Conservation (phyloP, 2,329 filamentous ascomycete genomes). For the Aureobasidium sp. region DNA sequence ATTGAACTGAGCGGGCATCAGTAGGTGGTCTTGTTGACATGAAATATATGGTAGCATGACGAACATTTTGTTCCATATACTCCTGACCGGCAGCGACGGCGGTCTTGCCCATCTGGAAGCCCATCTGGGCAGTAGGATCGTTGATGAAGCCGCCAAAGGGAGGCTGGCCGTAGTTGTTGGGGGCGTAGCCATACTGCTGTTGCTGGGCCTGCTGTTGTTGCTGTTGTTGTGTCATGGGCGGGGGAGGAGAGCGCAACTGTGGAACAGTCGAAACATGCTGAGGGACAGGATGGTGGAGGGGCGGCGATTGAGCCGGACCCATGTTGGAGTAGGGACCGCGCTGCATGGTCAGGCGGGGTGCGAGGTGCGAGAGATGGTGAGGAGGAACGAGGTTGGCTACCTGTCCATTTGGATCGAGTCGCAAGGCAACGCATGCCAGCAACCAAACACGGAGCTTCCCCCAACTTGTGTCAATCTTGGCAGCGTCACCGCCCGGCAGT, state of each 20-base stretch:
- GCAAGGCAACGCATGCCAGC: background rate
- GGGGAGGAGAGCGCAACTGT: slow-evolving; percentile 88
- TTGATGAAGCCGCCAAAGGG: slow-evolving; percentile 90
- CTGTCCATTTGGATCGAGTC: background rate
- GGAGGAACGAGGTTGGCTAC: background rate
- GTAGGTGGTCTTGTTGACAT: background rate
- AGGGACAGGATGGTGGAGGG: slow-evolving; percentile 91
- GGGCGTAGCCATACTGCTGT: slow-evolving; percentile 15
- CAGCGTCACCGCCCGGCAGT: background rate
- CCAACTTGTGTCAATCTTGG: background rate
- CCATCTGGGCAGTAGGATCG: slow-evolving; percentile 90
- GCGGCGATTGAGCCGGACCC: slow-evolving; percentile 67
- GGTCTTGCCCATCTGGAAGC: slow-evolving; percentile 85
- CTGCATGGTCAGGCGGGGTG: slow-evolving; percentile 57
- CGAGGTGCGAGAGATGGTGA: background rate
- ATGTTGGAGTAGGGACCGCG: slow-evolving; percentile 68
- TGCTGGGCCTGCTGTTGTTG: slow-evolving; percentile 57
- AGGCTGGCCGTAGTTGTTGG: slow-evolving; percentile 34
- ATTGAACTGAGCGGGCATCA: slow-evolving; percentile 46
- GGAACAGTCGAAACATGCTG: slow-evolving; percentile 98
- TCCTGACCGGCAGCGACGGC: slow-evolving; percentile 88
- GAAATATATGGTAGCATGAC: slow-evolving; percentile 22
- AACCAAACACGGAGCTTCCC: background rate
- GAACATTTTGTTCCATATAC: slow-evolving; percentile 89
- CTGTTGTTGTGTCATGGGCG: slow-evolving; percentile 63